Evolutionary conservation across 768 basidiomycete genomes (phyloP).

Genomic region (Chalciporus piperatus): DNA sequence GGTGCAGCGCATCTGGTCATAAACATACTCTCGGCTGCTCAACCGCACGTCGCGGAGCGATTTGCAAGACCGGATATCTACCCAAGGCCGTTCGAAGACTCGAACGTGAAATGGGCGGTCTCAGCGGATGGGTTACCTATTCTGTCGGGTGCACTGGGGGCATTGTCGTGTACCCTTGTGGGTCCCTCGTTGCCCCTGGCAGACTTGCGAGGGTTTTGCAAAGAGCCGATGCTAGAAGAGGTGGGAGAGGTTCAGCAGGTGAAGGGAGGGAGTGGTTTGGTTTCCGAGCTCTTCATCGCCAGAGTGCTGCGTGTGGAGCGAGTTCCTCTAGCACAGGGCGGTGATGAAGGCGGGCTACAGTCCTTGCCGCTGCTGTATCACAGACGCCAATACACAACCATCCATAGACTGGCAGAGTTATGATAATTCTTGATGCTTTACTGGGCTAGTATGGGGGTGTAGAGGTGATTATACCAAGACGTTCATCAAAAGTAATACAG

Average conservation of each 20-base stretch:
- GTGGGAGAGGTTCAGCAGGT: constrained; percentile 11
- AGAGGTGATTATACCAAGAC: constrained; percentile 4
- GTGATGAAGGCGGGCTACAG: constrained; percentile 20
- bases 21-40: constrained; percentile 73
- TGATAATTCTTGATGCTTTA: not conserved
- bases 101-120: constrained; percentile 35
- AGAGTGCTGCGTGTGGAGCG: constrained; percentile 65
- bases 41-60: constrained; percentile 56
- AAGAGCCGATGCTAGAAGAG: constrained; percentile 10
- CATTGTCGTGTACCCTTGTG: constrained; percentile 69
- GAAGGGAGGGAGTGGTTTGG: constrained; percentile 34
- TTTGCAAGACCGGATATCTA: constrained; percentile 76
- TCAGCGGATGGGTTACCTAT: constrained; percentile 58
- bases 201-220: constrained; percentile 41
- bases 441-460: not conserved
- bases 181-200: constrained; percentile 58
- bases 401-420: constrained; percentile 27
- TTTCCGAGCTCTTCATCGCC: constrained; percentile 79
- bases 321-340: constrained; percentile 23
- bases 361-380: constrained; percentile 64
- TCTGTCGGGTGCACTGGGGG: constrained; percentile 60
- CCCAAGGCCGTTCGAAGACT: constrained; percentile 53
- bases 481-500: constrained; percentile 1
- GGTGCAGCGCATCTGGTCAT: constrained; percentile 59
- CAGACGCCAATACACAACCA: constrained; percentile 56